Evolutionary conservation across 441 rosid genomes (phyloP).

Genomic region (Omphalea diandra): DNA sequence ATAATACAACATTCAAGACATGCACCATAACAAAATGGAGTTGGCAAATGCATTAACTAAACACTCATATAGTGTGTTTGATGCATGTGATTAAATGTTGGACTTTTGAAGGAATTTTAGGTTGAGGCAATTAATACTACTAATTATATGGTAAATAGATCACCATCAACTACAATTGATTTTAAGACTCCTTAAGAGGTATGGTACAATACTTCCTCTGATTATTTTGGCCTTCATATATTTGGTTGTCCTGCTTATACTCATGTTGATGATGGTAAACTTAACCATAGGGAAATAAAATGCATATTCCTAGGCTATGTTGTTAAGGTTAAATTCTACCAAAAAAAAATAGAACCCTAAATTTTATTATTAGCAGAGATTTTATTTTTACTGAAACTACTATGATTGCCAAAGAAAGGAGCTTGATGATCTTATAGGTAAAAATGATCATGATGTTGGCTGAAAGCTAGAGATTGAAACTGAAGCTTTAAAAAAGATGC

Average conservation of each 20-base stretch:
- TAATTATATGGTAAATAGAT: background rate
- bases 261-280: background rate
- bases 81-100: background rate
- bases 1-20: background rate
- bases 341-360: too few relatives aligned
- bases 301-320: constrained; percentile 2
- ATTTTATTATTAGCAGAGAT: too few relatives aligned
- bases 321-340: too few relatives aligned
- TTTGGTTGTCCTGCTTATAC: background rate
- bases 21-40: background rate
- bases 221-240: background rate
- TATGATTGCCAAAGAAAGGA: too few relatives aligned
- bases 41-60: background rate
- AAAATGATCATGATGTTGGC: too few relatives aligned
- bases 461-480: too few relatives aligned
- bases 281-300: background rate
- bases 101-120: background rate
- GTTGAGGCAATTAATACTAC: background rate
- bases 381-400: too few relatives aligned
- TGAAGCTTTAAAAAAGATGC: too few relatives aligned
- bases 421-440: too few relatives aligned
- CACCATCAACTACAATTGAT: background rate
- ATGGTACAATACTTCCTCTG: background rate
- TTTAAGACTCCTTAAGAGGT: background rate
- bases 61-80: background rate